phyloP scores from a whole-genome alignment of 1,139 yeast genomes.

The Blastobotrys indianensis region DNA sequence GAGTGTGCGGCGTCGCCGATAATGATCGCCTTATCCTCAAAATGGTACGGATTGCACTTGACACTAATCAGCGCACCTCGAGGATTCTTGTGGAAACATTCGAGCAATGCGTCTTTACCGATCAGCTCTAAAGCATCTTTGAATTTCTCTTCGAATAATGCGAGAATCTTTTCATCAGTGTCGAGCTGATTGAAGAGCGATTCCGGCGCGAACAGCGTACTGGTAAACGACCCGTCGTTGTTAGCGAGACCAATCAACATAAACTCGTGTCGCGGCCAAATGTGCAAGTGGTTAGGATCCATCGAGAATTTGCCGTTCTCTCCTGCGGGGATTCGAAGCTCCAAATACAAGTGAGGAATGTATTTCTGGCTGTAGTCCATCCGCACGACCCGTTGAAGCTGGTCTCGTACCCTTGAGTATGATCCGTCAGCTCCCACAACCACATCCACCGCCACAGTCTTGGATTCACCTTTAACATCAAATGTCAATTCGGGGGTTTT shows the following conservation, averaged over 20 bases:
- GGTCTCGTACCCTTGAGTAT: conserved; percentile 66
- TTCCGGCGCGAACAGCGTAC: conserved; percentile 87
- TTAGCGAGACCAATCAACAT: conserved; percentile 92
- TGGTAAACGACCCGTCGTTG: conserved; percentile 78
- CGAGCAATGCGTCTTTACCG: conserved; percentile 50
- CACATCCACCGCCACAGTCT: conserved; percentile 40
- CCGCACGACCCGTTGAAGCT: conserved; percentile 56
- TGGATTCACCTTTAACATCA: conserved; percentile 9
- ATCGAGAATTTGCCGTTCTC: conserved; percentile 42
- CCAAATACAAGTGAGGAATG: conserved; percentile 80
- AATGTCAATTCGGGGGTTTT: conserved; percentile 10
- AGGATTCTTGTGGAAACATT: conserved; percentile 57
- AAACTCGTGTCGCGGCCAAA: conserved; percentile 84
- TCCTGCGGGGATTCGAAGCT: conserved; percentile 57
- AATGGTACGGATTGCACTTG: conserved; percentile 63
- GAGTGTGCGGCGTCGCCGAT: conserved; percentile 95
- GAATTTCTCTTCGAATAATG: conserved; percentile 57
- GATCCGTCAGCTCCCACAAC: conserved; percentile 87
- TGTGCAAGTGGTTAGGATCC: conserved; percentile 76
- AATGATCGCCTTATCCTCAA: conserved; percentile 56
- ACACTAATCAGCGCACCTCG: conserved; percentile 65
- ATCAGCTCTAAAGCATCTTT: conserved; percentile 69
- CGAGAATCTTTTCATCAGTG: conserved; percentile 30
- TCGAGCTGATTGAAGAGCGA: conserved; percentile 51
- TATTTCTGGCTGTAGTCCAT: conserved; percentile 73